Conservation (phyloP, 129 eudicot genomes). For the Centaurea solstitialis region DNA sequence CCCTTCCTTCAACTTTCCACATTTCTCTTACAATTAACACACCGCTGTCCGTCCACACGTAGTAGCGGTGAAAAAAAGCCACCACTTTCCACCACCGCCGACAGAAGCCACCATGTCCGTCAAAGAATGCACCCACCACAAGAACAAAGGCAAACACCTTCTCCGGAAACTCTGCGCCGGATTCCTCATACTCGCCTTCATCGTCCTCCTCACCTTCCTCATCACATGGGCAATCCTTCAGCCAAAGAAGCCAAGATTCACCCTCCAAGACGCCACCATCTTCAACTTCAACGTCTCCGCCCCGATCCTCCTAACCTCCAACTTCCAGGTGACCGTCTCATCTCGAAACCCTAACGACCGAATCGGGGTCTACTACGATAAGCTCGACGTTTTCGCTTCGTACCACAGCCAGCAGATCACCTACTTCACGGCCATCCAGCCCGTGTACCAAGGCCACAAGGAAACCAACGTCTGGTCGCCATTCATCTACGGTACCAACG, state of each 20-base stretch:
- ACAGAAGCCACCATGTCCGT: slow-evolving; percentile 46
- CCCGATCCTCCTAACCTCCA: slow-evolving; percentile 57
- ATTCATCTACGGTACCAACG: slow-evolving; percentile 55
- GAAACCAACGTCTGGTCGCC: slow-evolving; percentile 76
- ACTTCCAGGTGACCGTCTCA: slow-evolving; percentile 62
- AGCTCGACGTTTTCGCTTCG: slow-evolving; percentile 51
- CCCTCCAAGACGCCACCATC: slow-evolving; percentile 81
- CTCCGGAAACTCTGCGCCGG: slow-evolving; percentile 30
- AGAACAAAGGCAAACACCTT: slow-evolving; percentile 21
- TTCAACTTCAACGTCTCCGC: slow-evolving; percentile 76
- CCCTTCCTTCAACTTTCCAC: slow-evolving; percentile 1
- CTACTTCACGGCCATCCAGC: slow-evolving; percentile 60
- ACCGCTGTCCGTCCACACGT: slow-evolving; percentile 17
- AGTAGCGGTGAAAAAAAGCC: neutral
- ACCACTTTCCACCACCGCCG: slow-evolving; percentile 17
- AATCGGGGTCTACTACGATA: slow-evolving; percentile 76
- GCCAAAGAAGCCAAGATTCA: slow-evolving; percentile 67
- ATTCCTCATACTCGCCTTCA: slow-evolving; percentile 49
- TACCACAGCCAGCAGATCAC: slow-evolving; percentile 79
- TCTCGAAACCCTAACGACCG: slow-evolving; percentile 73
- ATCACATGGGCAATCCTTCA: slow-evolving; percentile 70
- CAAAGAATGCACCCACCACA: slow-evolving; percentile 72
- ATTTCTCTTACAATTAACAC: neutral
- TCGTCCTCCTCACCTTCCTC: slow-evolving; percentile 51
- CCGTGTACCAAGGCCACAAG: slow-evolving; percentile 72